Evolutionary conservation across 2,329 filamentous ascomycete species (phyloP), one percentile per base, ranked within the genome.

Genomic region (Amauroascus verrucosus): DNA sequence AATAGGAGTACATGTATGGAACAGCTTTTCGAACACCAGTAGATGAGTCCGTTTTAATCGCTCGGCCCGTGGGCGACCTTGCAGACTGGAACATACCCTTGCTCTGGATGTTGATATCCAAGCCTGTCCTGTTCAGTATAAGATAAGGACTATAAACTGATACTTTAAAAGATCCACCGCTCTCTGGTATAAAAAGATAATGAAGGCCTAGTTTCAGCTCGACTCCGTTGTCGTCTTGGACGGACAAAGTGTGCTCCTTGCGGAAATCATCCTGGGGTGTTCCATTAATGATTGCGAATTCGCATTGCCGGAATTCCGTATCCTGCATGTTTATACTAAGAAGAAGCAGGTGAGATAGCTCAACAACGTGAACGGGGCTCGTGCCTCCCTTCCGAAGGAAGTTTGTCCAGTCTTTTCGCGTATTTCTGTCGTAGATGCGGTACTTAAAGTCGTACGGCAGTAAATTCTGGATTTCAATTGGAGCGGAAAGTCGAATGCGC

Each of bases 361-460:
- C 91, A 16, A 97, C 91, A 8, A 97, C 90, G 66, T 98, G 93
- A 0, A 98, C 90, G 0, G 94, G 94, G 66, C 93, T 98, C 54
- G 97, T 85, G 13, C 94, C 94, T 24, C 94, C 93, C 69, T 96
- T 97, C 54, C 93, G 83, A 45, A 98, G 74, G 72, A 98, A 98
- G 67, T 98, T 98, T 3, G 88, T 94, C 93, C 93, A 98, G 67
- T 98, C 93, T 67, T 94, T 95, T 75, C 91, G 94, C 0, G 90
- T 96, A 67, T 95, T 94, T 73, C 94, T 96, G 74, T 98, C 93
- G 65, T 97, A 98, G 53, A 98, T 97, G 53, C 91, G 83, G 68
- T 98, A 98, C 70, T 98, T 97, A 81, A 98, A 98, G 70, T 98
- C 93, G 65, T 93, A 97, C 0, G 93, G 93, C 35, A 98, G 73